phyloP scores from a whole-genome alignment of 192 early-diverging fungal genomes.

The Radiomyces spectabilis region DNA sequence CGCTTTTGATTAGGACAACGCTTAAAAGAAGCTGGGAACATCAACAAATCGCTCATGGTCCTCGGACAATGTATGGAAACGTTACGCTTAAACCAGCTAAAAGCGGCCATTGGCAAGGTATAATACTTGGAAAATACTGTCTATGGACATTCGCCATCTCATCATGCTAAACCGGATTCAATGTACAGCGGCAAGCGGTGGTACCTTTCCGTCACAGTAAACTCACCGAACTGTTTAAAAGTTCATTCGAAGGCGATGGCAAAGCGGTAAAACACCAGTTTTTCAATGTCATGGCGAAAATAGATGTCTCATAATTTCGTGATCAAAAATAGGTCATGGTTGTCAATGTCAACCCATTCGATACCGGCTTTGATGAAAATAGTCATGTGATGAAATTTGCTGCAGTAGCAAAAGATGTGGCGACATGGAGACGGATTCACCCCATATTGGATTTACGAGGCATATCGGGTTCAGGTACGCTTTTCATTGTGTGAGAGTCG shows the following conservation, averaged over 20 bases:
- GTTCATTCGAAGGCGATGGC: slow-evolving; percentile 50
- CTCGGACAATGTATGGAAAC: slow-evolving; percentile 67
- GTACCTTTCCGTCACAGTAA: slow-evolving; percentile 66
- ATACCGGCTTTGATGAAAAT: slow-evolving; percentile 47
- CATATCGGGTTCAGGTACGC: slow-evolving; percentile 16
- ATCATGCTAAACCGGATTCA: not conserved
- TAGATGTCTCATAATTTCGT: not conserved
- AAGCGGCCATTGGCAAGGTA: slow-evolving; percentile 29
- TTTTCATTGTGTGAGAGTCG: too few relatives aligned
- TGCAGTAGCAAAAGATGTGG: slow-evolving; percentile 48
- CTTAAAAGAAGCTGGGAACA: slow-evolving; percentile 55
- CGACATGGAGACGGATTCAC: slow-evolving; percentile 32
- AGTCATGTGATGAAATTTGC: slow-evolving; percentile 56
- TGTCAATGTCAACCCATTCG: slow-evolving; percentile 54
- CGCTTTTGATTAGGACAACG: slow-evolving; percentile 33
- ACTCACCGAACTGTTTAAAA: slow-evolving; percentile 60
- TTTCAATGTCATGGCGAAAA: too few relatives aligned
- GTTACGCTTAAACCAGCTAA: slow-evolving; percentile 42
- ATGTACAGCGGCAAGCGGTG: slow-evolving; percentile 15
- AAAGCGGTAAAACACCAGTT: slow-evolving; percentile 37
- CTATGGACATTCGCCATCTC: not conserved
- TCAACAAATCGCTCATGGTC: slow-evolving; percentile 64
- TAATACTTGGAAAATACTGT: not conserved
- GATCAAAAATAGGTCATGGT: slow-evolving; percentile 36
- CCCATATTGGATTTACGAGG: slow-evolving; percentile 18